These are phyloP conservation scores for Talaromyces sp. DNA, from an alignment of 2,329 filamentous ascomycete genomes.

Conservation along the genomic window DNA sequence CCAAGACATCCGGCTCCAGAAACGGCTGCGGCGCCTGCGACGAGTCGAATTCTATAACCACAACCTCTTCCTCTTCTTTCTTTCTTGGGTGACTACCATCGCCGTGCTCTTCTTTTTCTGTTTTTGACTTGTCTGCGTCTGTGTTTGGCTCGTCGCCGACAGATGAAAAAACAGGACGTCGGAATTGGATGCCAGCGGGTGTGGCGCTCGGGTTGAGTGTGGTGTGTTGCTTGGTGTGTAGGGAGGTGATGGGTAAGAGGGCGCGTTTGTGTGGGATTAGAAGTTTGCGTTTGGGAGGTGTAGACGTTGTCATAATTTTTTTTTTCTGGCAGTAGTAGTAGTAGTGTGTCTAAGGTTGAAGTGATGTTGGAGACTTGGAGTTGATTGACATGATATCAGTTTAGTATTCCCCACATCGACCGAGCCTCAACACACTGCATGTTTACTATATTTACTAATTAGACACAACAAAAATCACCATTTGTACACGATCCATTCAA, in stretches of 20 bases:
- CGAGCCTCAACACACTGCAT: background rate
- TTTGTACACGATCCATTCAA: background rate
- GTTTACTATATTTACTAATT: too few relatives aligned
- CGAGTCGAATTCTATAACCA: conserved; percentile 27
- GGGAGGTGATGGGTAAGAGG: conserved; percentile 14
- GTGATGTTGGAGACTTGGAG: background rate
- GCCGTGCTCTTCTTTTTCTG: conserved; percentile 22
- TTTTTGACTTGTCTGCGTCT: conserved; percentile 1
- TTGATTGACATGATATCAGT: too few relatives aligned
- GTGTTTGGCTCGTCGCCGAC: background rate
- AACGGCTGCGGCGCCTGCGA: conserved; percentile 32
- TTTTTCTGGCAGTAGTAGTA: background rate
- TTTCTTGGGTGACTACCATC: conserved; percentile 20
- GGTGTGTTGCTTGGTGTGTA: conserved; percentile 6
- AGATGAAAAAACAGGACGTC: conserved; percentile 13
- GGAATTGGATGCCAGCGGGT: conserved; percentile 17
- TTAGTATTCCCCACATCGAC: background rate
- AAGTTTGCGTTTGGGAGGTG: conserved; percentile 7
- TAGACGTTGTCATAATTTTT: conserved; percentile 8
- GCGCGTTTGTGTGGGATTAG: conserved; percentile 25
- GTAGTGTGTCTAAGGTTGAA: background rate
- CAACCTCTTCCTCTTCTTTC: background rate
- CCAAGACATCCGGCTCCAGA: conserved; percentile 30
- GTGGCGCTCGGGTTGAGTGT: conserved; percentile 20
- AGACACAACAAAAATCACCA: background rate